Evolutionary conservation across 345 rosid genomes (phyloP), one percentile per base, ranked within the genome.

Genomic region (Populus pruinosa): DNA sequence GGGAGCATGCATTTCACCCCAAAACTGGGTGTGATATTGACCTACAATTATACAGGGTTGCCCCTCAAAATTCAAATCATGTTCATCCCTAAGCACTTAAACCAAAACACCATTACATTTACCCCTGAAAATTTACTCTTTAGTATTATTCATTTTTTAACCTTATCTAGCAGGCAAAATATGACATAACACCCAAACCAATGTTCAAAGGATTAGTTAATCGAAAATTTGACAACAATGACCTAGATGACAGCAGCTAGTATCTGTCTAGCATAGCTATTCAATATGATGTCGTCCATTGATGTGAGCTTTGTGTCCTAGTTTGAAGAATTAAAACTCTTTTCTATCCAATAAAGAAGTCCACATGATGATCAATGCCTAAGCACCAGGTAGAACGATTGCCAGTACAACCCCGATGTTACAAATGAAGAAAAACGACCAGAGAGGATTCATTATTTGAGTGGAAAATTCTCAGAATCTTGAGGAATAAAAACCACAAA

Each of bases 401-500:
- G 13, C 23, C 49, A 20, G 35, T 17, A 16, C 23, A 43, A 4
- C n/a, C 36, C 38, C 16, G 56, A 35, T 35, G 78, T 5, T 49
- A 68, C 12, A 67, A 21, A 67, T 33, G 64, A 35, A 47, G 21
- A 21, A 75, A 16, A 6, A 18, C 5, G 47, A 12, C 44, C 66
- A 55, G 5, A 73, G 0, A 69, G 61, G 14, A 62, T 8, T 62
- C 17, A 49, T 36, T 69, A 65, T 23, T 39, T 63, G 11, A 79
- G 53, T 41, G 29, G 65, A 73, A 53, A 36, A 67, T 29, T 56
- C 75, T 27, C 20, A 70, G n/a, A 75, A 74, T 38, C 33, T 21
- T 50, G 35, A 82, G 41, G 67, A 50, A 75, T 43, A 65, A 74
- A 10, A 66, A 62, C 39, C 79, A 61, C 89, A 73, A 84, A 86